Percentiles rank a stretch among this genome's conserved stretches.
Evolutionary conservation across 345 rosid genomes (phyloP).

Genomic region (Brassica cretica): DNA sequence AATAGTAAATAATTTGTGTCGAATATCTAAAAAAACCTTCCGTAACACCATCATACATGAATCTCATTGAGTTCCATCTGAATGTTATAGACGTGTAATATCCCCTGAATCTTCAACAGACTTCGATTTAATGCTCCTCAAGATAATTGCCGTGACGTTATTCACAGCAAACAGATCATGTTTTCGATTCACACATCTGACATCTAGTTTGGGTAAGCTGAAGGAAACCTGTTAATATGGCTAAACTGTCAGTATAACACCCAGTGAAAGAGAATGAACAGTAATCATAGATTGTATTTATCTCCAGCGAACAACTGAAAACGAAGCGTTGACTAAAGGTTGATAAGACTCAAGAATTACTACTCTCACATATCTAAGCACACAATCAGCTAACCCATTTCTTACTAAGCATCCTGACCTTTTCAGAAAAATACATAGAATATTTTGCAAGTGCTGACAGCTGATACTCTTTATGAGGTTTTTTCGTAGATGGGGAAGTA

Average conservation of each 20-base stretch:
- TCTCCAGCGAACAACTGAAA: too few species aligned
- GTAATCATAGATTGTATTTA: neutral
- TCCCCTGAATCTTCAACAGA: conserved; percentile 81
- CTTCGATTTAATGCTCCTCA: conserved; percentile 64
- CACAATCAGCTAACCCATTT: neutral
- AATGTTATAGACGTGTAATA: conserved; percentile 79
- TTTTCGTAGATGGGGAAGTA: conserved; percentile 44
- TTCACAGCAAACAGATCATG: conserved; percentile 64
- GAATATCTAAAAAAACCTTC: conserved; percentile 28
- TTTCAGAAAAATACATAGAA: conserved; percentile 70
- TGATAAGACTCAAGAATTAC: too few species aligned
- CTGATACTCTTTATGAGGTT: conserved; percentile 49
- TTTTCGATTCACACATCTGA: conserved; percentile 68
- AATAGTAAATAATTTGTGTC: conserved; percentile 15
- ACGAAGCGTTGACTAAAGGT: too few species aligned
- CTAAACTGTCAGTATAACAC: neutral
- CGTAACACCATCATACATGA: conserved; percentile 56
- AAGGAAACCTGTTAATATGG: conserved; percentile 57
- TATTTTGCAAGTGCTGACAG: conserved; percentile 48
- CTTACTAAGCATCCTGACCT: conserved; percentile 54
- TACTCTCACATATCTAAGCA: too few species aligned
- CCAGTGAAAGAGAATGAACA: neutral
- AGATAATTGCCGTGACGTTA: conserved; percentile 74
- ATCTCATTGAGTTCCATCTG: conserved; percentile 88
- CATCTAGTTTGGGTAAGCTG: conserved; percentile 71